phyloP scores from a whole-genome alignment of 257 asterid species.

The Capsicum rhomboideum region DNA sequence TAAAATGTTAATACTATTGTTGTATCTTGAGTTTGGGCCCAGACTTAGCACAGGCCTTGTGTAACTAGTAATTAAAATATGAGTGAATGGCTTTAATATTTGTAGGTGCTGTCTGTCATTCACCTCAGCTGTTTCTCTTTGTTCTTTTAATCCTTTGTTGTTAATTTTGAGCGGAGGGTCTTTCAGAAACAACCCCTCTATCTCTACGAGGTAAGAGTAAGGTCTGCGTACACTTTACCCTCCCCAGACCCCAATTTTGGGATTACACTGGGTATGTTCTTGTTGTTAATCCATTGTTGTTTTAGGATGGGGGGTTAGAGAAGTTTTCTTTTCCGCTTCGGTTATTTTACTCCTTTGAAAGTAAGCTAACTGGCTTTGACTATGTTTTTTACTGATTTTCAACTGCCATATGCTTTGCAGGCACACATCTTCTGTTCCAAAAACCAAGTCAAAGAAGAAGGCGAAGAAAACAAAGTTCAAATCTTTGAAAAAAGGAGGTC shows the following conservation, averaged over 20 bases:
- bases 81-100: background rate
- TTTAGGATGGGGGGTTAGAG: background rate
- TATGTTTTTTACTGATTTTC: background rate
- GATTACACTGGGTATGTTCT: background rate
- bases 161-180: background rate
- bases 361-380: background rate
- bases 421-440: constrained; percentile 36
- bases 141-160: background rate
- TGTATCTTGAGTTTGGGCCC: too few species aligned
- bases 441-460: constrained; percentile 75
- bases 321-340: background rate
- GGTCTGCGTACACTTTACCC: background rate
- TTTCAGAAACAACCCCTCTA: background rate
- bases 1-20: too few species aligned
- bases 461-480: constrained; percentile 81
- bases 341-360: background rate
- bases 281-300: background rate
- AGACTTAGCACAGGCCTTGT: too few species aligned
- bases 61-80: too few species aligned
- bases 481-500: constrained; percentile 82
- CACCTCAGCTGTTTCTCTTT: background rate
- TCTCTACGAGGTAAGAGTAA: background rate
- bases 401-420: constrained; percentile 32
- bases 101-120: background rate
- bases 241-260: background rate